These are phyloP conservation scores for Cystobasidiopsis lactophilus DNA, from an alignment of 768 basidiomycete species.

Conservation along the genomic window DNA sequence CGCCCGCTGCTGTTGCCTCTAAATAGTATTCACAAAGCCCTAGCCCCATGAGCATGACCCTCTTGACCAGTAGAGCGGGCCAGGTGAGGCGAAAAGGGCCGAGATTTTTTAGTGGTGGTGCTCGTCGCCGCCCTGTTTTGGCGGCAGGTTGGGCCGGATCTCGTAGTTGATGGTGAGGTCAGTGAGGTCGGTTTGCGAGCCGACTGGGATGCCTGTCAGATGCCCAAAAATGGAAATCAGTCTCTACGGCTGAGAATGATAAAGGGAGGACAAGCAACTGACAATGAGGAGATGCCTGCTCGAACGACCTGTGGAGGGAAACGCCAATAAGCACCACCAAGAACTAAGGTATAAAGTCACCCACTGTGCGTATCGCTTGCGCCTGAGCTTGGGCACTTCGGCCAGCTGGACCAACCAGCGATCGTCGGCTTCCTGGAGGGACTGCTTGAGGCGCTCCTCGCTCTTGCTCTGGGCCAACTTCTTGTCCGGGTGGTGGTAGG, in stretches of 20 bases:
- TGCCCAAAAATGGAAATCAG: not conserved
- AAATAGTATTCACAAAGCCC: too few relatives aligned
- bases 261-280: not conserved
- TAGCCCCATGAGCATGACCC: too few relatives aligned
- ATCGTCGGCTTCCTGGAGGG: slow-evolving; percentile 23
- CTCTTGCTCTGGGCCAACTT: slow-evolving; percentile 24
- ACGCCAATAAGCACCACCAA: not conserved
- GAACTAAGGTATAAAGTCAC: slow-evolving; percentile 5
- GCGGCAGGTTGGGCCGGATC: not conserved
- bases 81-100: too few relatives aligned
- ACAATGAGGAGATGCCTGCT: slow-evolving; percentile 23
- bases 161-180: slow-evolving; percentile 23
- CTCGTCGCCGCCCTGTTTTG: not conserved
- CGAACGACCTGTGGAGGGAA: slow-evolving; percentile 21
- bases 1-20: too few relatives aligned
- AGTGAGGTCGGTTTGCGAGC: slow-evolving; percentile 24
- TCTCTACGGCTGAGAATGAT: not conserved
- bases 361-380: slow-evolving; percentile 25
- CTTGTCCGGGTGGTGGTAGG: slow-evolving; percentile 20
- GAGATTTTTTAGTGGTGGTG: too few relatives aligned
- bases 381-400: slow-evolving; percentile 24
- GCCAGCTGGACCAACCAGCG: slow-evolving; percentile 27
- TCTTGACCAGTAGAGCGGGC: too few relatives aligned
- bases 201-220: slow-evolving; percentile 21
- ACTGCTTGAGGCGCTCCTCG: slow-evolving; percentile 25